A percentile compares a stretch with the other conserved stretches of the same genome.
Conservation (phyloP, 768 basidiomycete species). For the Amanita pallidorosea region DNA sequence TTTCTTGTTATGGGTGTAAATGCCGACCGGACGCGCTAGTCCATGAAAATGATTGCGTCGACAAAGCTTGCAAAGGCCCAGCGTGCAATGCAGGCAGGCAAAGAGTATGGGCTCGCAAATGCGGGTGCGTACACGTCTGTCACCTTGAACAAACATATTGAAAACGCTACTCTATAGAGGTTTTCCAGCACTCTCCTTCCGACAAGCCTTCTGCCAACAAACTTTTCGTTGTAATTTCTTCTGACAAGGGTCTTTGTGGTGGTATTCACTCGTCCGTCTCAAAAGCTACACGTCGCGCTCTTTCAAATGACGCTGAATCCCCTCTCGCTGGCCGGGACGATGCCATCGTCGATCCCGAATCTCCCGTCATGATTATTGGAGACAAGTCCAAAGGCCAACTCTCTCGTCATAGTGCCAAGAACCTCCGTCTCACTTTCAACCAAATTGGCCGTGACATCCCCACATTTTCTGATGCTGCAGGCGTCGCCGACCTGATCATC, state of each 20-base stretch:
- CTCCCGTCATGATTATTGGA: slow-evolving; percentile 79
- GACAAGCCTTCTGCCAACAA: slow-evolving; percentile 64
- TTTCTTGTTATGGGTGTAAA: not conserved
- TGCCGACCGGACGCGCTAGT: slow-evolving; percentile 28
- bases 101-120: slow-evolving; percentile 89
- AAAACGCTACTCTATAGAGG: slow-evolving; percentile 39
- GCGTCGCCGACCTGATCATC: slow-evolving; percentile 87
- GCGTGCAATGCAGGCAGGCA: slow-evolving; percentile 84
- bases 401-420: slow-evolving; percentile 46
- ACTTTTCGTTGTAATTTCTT: slow-evolving; percentile 91
- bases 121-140: slow-evolving; percentile 43
- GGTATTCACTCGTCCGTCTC: slow-evolving; percentile 98
- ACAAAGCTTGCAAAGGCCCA: slow-evolving; percentile 95
- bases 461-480: slow-evolving; percentile 91
- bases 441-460: slow-evolving; percentile 97
- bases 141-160: slow-evolving; percentile 1
- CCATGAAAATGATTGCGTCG: slow-evolving; percentile 99
- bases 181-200: slow-evolving; percentile 70
- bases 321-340: slow-evolving; percentile 35
- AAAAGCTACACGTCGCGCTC: slow-evolving; percentile 73
- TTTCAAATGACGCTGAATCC: slow-evolving; percentile 42
- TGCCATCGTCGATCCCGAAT: slow-evolving; percentile 40
- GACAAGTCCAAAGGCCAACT: slow-evolving; percentile 98
- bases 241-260: slow-evolving; percentile 98
- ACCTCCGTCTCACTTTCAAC: slow-evolving; percentile 85